Base-by-base conservation (phyloP, 2,329 filamentous ascomycete genomes). In the Ophiostoma australiae region DNA sequence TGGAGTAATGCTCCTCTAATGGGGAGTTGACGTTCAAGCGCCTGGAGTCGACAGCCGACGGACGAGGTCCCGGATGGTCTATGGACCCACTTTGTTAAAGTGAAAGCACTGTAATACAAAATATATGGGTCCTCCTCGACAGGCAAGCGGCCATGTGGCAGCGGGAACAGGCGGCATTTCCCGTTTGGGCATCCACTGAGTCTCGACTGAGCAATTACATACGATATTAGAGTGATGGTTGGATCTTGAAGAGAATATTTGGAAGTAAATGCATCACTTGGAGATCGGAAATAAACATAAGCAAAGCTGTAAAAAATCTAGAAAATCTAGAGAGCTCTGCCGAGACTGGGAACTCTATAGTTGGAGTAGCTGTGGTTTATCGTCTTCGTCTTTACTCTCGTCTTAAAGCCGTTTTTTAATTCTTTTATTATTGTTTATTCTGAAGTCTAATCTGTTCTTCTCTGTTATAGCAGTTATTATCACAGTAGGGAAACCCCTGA, bases 81-180 rank as follows among this genome's bases (percentile, higher is more conserved):
- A 17, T n/a, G 15, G 58, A 17, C 15, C 58, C 58, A 33, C 58
- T 63, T 33, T 41, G 17, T n/a, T 20, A 3, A n/a, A 48, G 44
- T 48, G 44, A 48, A 48, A 20, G 44, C 23, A 58, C 52, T 58
- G 52, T 58, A 27, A 27, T 58, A 17, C 44, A 20, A 20, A 48
- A 48, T 39, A 48, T 20, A 31, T 58, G 52, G 52, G 11, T 4
- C 52, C 4, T 48, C n/a, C 27, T 7, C 10, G 52, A 58, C 27
- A 58, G 52, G 52, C 52, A 58, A 23, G 31, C 7, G 2, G n/a
- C 48, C 55, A 61, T 61, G 55, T 61, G 55, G 55, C 58, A 35
- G 58, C 58, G 58, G 58, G 58, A 63, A 17, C 58, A 63, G 58
- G 23, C 58, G 58, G 58, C 58, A 63, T 63, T 63, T 63, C 58